Evolutionary conservation across 495 filamentous ascomycete species (phyloP).

Genomic region (Neurospora pannonica): DNA sequence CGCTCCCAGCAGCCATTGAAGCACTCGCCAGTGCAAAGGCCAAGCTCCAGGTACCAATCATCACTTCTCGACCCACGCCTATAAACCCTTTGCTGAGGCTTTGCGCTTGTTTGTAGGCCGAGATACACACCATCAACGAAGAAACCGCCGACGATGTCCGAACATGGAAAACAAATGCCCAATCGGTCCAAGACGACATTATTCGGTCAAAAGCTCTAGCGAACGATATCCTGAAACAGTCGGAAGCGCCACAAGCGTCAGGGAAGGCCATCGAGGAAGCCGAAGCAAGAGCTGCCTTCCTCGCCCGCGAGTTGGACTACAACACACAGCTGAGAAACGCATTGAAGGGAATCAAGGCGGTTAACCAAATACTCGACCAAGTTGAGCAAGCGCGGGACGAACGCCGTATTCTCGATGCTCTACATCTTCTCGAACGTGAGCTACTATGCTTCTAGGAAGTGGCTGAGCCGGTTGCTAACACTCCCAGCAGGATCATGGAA

Average conservation of each 20-base stretch:
- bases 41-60: slow-evolving; percentile 52
- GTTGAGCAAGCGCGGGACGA: slow-evolving; percentile 41
- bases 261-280: slow-evolving; percentile 53
- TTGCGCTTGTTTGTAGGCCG: slow-evolving; percentile 34
- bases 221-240: slow-evolving; percentile 61
- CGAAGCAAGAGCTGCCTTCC: slow-evolving; percentile 57
- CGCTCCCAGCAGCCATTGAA: slow-evolving; percentile 53
- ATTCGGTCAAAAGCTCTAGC: slow-evolving; percentile 61
- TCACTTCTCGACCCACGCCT: background rate
- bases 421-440: slow-evolving; percentile 42
- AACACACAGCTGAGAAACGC: slow-evolving; percentile 57
- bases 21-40: slow-evolving; percentile 55
- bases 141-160: slow-evolving; percentile 69
- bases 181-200: slow-evolving; percentile 75
- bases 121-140: slow-evolving; percentile 63
- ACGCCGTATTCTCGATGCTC: slow-evolving; percentile 38
- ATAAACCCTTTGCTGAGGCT: slow-evolving; percentile 4
- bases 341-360: slow-evolving; percentile 48
- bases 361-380: slow-evolving; percentile 41
- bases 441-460: background rate
- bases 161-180: slow-evolving; percentile 74
- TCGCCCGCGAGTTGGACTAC: slow-evolving; percentile 68
- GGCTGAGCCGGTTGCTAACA: background rate
- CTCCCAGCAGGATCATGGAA: slow-evolving; percentile 34
- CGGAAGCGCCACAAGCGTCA: slow-evolving; percentile 54